Conservation (phyloP, 2,329 filamentous ascomycete genomes). For the Aspergillus sergii region DNA sequence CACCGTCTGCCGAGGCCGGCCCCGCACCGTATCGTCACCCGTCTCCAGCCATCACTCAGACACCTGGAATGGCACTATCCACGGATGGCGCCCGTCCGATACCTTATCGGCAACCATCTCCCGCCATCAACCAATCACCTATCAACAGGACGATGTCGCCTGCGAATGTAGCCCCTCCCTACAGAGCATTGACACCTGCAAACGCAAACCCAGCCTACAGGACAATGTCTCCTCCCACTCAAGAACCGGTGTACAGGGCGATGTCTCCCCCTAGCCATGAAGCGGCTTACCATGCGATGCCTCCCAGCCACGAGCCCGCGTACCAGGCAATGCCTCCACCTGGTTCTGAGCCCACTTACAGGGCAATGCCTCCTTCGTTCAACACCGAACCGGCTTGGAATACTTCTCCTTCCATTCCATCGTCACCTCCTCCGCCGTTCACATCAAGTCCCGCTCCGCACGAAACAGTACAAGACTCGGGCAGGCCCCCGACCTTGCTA, state of each 20-base stretch:
- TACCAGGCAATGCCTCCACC: constrained; percentile 1
- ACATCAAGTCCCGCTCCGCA: constrained; percentile 19
- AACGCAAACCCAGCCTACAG: neutral
- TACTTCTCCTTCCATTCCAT: constrained; percentile 26
- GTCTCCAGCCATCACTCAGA: constrained; percentile 20
- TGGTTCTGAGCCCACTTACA: neutral
- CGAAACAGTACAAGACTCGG: constrained; percentile 25
- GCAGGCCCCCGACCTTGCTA: constrained; percentile 43
- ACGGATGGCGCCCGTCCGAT: constrained; percentile 20
- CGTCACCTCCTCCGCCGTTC: constrained; percentile 37
- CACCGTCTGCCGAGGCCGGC: constrained; percentile 16
- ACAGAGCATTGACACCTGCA: constrained; percentile 2
- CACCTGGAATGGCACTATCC: neutral
- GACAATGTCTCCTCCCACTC: constrained; percentile 5
- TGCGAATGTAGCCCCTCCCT: neutral
- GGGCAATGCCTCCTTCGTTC: constrained; percentile 1
- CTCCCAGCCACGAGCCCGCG: neutral
- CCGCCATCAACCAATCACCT: constrained; percentile 14
- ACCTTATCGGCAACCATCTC: constrained; percentile 25
- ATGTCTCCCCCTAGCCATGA: constrained; percentile 18
- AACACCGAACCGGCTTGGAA: constrained; percentile 15
- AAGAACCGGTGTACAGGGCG: constrained; percentile 16
- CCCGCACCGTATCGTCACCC: constrained; percentile 27
- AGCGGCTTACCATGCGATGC: neutral
- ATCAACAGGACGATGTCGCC: constrained; percentile 5